A percentile compares a stretch with the other conserved stretches of the same genome.
Conservation (phyloP, 1,284 basidiomycete genomes). For the Fistulinella staudtii region DNA sequence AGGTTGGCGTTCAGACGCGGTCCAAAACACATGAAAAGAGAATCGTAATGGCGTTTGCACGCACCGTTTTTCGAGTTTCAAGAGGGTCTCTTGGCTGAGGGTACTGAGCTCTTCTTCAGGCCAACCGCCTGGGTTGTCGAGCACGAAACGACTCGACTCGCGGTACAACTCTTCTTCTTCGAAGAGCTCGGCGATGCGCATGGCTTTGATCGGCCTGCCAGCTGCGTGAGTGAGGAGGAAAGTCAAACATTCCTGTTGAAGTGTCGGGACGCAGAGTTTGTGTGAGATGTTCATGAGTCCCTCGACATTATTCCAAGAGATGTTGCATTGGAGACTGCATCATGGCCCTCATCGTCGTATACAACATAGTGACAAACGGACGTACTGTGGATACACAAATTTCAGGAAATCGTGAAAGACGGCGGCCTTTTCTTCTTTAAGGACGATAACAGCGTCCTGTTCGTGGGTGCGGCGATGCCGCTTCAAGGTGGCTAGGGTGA, state of each 20-base stretch:
- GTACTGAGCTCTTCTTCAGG: constrained; percentile 77
- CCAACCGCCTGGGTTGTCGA: constrained; percentile 88
- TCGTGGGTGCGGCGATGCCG: constrained; percentile 38
- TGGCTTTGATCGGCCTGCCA: constrained; percentile 84
- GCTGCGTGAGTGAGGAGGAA: constrained; percentile 90
- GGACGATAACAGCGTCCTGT: constrained; percentile 73
- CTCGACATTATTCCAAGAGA: constrained; percentile 91
- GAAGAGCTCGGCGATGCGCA: constrained; percentile 85
- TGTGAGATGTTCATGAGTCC: constrained; percentile 82
- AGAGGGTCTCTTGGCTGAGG: constrained; percentile 71
- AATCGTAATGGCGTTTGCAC: constrained; percentile 11
- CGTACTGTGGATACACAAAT: constrained; percentile 82
- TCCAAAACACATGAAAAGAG: background rate
- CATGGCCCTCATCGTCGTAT: background rate
- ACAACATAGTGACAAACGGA: constrained; percentile 4
- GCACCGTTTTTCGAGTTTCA: constrained; percentile 85
- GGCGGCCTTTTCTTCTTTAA: constrained; percentile 78
- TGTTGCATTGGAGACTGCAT: constrained; percentile 77
- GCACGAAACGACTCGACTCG: constrained; percentile 84
- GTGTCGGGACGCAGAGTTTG: constrained; percentile 77
- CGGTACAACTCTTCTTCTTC: constrained; percentile 85
- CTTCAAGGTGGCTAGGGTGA: constrained; percentile 40
- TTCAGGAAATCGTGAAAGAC: constrained; percentile 85
- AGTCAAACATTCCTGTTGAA: constrained; percentile 76
- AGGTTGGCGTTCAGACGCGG: no score